These are phyloP conservation scores for Aspergillus tamarii DNA, from an alignment of 2,329 filamentous ascomycete species.

Conservation along the genomic window DNA sequence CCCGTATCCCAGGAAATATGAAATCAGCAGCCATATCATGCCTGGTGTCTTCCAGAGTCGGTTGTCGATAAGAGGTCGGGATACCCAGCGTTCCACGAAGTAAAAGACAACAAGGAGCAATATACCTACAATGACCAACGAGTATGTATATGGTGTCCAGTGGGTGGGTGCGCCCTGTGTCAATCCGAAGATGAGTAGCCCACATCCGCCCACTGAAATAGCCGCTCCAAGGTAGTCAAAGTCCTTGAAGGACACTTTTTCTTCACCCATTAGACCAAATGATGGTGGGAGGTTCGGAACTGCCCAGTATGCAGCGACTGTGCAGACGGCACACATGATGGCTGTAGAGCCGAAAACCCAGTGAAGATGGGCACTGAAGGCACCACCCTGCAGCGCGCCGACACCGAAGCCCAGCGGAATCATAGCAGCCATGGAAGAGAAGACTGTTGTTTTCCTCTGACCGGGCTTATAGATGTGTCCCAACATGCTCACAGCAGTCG, in stretches of 20 bases:
- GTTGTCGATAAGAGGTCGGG: slow-evolving; percentile 49
- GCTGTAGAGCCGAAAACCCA: slow-evolving; percentile 48
- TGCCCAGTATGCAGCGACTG: background rate
- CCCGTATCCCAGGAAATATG: slow-evolving; percentile 45
- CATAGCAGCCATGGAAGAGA: slow-evolving; percentile 46
- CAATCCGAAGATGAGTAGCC: slow-evolving; percentile 57
- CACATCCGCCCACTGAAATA: background rate
- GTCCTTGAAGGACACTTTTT: background rate
- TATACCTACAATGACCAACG: slow-evolving; percentile 50
- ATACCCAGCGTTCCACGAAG: slow-evolving; percentile 47
- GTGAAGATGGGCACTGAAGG: slow-evolving; percentile 35
- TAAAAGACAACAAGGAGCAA: slow-evolving; percentile 50
- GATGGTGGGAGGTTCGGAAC: background rate
- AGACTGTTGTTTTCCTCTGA: slow-evolving; percentile 32
- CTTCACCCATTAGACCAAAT: background rate
- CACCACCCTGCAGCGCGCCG: slow-evolving; percentile 47
- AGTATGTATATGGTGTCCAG: slow-evolving; percentile 53
- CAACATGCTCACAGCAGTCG: slow-evolving; percentile 50
- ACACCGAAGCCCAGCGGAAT: slow-evolving; percentile 47
- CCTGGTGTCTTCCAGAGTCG: slow-evolving; percentile 45
- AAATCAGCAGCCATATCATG: slow-evolving; percentile 39
- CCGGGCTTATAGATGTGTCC: slow-evolving; percentile 48
- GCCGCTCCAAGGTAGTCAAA: slow-evolving; percentile 4
- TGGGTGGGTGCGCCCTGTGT: slow-evolving; percentile 53
- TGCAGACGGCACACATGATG: slow-evolving; percentile 36